These are phyloP conservation scores for Clarireedia monteithiana DNA, from an alignment of 2,329 filamentous ascomycete genomes.

Conservation along the genomic window DNA sequence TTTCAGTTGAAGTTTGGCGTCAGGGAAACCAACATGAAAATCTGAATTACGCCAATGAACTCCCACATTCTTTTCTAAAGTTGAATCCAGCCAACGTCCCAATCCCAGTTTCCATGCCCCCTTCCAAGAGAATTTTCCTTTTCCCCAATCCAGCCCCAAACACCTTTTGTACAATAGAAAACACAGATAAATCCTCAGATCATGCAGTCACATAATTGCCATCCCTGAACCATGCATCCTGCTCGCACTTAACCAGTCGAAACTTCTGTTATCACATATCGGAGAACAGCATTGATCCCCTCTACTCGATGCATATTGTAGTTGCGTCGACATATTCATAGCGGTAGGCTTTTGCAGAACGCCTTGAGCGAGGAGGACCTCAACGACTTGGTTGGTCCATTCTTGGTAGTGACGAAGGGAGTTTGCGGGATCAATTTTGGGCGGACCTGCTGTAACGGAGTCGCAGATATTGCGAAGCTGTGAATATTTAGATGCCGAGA, in stretches of 20 bases:
- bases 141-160: not conserved
- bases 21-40: too few relatives aligned
- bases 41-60: not conserved
- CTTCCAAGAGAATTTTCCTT: not conserved
- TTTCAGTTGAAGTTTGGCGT: too few relatives aligned
- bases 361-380: not conserved
- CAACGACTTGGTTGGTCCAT: not conserved
- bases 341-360: not conserved
- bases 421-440: slow-evolving; percentile 1
- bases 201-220: slow-evolving; percentile 1
- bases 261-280: not conserved
- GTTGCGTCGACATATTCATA: not conserved
- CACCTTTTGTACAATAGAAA: not conserved
- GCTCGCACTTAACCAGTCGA: slow-evolving; percentile 1
- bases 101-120: not conserved
- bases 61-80: not conserved
- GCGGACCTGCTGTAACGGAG: slow-evolving; percentile 3
- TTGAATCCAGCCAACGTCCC: not conserved
- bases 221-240: not conserved
- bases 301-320: not conserved
- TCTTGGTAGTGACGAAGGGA: slow-evolving; percentile 5
- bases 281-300: slow-evolving; percentile 5
- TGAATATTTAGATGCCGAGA: slow-evolving; percentile 3
- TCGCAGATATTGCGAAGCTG: slow-evolving; percentile 2
- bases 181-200: not conserved